Conservation (phyloP, 176 grass and related monocot genomes). For the Tillandsia fasciculata region DNA sequence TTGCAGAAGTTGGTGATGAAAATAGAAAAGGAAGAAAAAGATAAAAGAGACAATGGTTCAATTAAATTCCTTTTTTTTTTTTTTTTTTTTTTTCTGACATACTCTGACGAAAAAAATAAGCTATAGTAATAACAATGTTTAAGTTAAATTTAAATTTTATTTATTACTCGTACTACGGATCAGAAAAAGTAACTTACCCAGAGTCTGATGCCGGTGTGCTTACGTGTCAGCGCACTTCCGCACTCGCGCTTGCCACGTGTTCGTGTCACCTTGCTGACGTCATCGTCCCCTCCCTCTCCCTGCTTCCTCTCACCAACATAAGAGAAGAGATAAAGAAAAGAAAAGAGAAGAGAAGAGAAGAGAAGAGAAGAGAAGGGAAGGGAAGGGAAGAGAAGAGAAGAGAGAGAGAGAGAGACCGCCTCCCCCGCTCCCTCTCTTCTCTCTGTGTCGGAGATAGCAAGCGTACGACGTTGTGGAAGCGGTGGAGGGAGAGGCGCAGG, state of each 20-base stretch:
- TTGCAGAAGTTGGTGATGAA: too few species aligned
- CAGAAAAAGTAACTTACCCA: not conserved
- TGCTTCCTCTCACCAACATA: not conserved
- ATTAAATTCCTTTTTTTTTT: too few species aligned
- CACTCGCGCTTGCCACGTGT: slow-evolving; percentile 1
- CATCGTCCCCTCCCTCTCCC: not conserved
- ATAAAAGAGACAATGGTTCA: too few species aligned
- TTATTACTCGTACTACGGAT: too few species aligned
- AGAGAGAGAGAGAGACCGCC: not conserved
- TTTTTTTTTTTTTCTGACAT: too few species aligned
- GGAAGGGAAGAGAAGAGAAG: too few species aligned
- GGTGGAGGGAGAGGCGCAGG: not conserved
- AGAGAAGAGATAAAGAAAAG: not conserved
- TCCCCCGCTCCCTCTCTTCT: not conserved
- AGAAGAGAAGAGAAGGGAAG: not conserved
- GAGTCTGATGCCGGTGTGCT: not conserved
- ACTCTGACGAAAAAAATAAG: too few species aligned
- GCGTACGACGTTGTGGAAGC: not conserved
- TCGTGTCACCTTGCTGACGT: not conserved
- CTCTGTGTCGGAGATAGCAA: not conserved
- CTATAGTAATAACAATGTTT: too few species aligned
- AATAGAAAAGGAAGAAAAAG: too few species aligned
- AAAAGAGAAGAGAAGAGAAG: not conserved
- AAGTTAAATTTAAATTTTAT: too few species aligned
- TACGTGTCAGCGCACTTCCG: not conserved